phyloP scores from a whole-genome alignment of 148 eudicot species.

The Diospyros kaki region DNA sequence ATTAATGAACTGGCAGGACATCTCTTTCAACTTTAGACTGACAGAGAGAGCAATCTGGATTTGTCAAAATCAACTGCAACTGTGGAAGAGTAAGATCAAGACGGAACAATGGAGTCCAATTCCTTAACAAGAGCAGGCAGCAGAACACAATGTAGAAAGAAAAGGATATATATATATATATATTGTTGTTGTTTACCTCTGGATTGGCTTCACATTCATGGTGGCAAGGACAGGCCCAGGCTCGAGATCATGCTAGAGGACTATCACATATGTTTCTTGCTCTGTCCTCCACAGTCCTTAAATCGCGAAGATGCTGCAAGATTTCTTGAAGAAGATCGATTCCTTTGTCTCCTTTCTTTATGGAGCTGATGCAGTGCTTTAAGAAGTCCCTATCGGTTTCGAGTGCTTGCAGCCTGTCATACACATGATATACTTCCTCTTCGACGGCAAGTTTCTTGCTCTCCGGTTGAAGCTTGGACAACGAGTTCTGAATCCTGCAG shows the following conservation, averaged over 20 bases:
- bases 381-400: conserved; percentile 83
- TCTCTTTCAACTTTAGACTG: too few species aligned
- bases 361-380: conserved; percentile 76
- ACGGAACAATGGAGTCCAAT: too few species aligned
- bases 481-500: conserved; percentile 24
- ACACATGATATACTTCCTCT: conserved; percentile 73
- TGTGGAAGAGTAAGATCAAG: too few species aligned
- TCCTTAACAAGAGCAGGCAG: too few species aligned
- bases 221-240: neutral
- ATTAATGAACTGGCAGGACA: too few species aligned
- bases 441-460: conserved; percentile 55
- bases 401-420: conserved; percentile 77
- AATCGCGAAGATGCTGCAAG: conserved; percentile 70
- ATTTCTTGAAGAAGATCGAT: conserved; percentile 82
- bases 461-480: conserved; percentile 43
- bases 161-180: too few species aligned
- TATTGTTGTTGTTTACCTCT: neutral
- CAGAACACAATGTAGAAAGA: too few species aligned
- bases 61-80: too few species aligned
- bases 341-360: conserved; percentile 89
- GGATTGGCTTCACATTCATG: neutral
- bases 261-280: conserved; percentile 16
- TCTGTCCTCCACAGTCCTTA: conserved; percentile 54
- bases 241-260: neutral
- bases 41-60: too few species aligned